phyloP scores from a whole-genome alignment of 208 protist species.

The Crithidia brevicula region DNA sequence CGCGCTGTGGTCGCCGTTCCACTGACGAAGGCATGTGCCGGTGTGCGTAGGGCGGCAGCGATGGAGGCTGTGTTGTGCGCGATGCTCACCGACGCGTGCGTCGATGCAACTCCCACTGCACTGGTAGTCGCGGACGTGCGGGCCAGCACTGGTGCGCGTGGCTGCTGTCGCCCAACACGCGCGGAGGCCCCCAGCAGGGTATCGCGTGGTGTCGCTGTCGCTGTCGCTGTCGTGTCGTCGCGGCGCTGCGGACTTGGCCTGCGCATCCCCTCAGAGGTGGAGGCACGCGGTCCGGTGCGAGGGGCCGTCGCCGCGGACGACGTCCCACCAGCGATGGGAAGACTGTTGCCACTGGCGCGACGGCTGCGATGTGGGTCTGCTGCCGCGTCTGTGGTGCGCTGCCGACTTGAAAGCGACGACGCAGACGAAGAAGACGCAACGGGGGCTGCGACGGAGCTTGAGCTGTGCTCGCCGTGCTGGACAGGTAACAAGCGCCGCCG shows the following conservation, averaged over 20 bases:
- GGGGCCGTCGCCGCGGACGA: background rate
- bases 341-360: background rate
- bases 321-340: background rate
- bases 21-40: no score
- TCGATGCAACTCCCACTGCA: background rate
- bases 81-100: background rate
- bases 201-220: background rate
- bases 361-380: background rate
- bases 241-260: constrained; percentile 8
- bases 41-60: no score
- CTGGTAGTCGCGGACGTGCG: background rate
- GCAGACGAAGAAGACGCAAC: background rate
- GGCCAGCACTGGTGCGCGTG: constrained; percentile 8
- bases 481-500: constrained; percentile 7
- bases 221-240: no score
- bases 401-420: background rate
- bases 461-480: background rate
- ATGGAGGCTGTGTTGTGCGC: no score
- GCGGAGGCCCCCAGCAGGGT: background rate
- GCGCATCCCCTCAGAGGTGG: constrained; percentile 3
- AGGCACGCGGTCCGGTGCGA: background rate
- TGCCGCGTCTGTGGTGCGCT: background rate
- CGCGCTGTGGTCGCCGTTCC: no score
- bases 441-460: background rate
- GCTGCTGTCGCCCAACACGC: constrained; percentile 1